Base-by-base conservation (phyloP, 768 basidiomycete species). In the Naganishia onofrii region DNA sequence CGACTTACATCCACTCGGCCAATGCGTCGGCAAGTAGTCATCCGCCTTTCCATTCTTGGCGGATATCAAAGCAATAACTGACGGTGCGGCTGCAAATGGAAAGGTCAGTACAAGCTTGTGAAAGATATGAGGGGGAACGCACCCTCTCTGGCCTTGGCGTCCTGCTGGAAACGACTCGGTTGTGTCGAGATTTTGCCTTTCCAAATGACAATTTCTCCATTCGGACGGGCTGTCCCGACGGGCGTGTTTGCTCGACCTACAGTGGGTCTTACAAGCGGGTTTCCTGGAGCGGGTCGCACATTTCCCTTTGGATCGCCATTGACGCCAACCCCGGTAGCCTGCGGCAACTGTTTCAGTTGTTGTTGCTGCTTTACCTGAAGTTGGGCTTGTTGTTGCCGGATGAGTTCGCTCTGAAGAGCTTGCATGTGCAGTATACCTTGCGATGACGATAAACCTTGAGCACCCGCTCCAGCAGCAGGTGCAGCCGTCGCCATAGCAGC, bases 401-500 rank as follows among this genome's bases (percentile, higher is more conserved):
- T 38, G 26, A 70, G n/a, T 52, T 70, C 69, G 63, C 55, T 64
- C 31, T 70, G 69, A 26, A 70, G 26, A 8, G 69, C 69, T 56
- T 70, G 69, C 68, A 69, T 69, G 31, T 69, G 56, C 42, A 69
- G 36, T 9, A 69, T 58, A 23, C 68, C 68, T 48, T 69, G 56
- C n/a, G 51, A 29, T 17, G 56, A 46, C n/a, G 44, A 21, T 26
- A 69, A 26, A 31, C 56, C 28, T 51, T 54, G 46, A 3, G 44
- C 48, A 1, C n/a, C 44, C 3, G 56, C 56, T 8, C 68, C 56
- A 10, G 68, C 68, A 31, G 29, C 68, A 23, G 68, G 68, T 9
- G 51, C 32, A 21, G 56, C 44, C 12, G 29, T 31, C 7, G 68
- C 58, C 57, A 69, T 13, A 4, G 68, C 54, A 28, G 68, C 68